Percentiles rank a stretch among this genome's conserved stretches.
phyloP scores from a whole-genome alignment of 345 rosid genomes.

The Linum tenue region DNA sequence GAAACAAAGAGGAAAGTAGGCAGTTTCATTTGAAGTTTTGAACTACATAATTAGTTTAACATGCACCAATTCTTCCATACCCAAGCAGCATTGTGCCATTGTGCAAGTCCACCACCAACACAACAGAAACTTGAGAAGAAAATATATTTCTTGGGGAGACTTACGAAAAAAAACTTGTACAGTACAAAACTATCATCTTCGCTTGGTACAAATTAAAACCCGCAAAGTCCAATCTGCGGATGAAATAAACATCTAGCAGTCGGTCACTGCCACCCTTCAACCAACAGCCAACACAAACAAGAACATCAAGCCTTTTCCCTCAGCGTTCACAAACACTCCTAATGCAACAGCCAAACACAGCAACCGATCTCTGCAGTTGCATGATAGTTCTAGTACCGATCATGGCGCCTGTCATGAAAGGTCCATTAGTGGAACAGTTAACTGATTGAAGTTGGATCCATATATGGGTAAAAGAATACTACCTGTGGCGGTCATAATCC shows the following conservation, averaged over 20 bases:
- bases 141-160: not conserved
- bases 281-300: not conserved
- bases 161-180: not conserved
- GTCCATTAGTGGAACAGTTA: not conserved
- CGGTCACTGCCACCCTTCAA: not conserved
- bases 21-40: too few relatives aligned
- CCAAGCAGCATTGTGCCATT: too few relatives aligned
- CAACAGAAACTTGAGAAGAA: not conserved
- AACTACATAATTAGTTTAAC: too few relatives aligned
- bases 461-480: not conserved
- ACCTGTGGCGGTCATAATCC: slow-evolving; percentile 88
- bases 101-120: too few relatives aligned
- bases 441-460: not conserved
- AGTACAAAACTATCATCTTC: not conserved
- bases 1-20: too few relatives aligned
- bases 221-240: not conserved
- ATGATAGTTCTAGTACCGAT: slow-evolving; percentile 29
- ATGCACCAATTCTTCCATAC: too few relatives aligned
- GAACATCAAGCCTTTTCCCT: slow-evolving; percentile 11
- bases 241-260: too few relatives aligned
- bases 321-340: slow-evolving; percentile 12
- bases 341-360: slow-evolving; percentile 11
- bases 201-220: not conserved
- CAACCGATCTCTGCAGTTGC: slow-evolving; percentile 6
- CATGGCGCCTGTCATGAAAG: slow-evolving; percentile 33